A percentile compares a stretch with the other conserved stretches of the same genome.
Conservation (phyloP, 768 basidiomycete species). For the Filobasidium floriforme region DNA sequence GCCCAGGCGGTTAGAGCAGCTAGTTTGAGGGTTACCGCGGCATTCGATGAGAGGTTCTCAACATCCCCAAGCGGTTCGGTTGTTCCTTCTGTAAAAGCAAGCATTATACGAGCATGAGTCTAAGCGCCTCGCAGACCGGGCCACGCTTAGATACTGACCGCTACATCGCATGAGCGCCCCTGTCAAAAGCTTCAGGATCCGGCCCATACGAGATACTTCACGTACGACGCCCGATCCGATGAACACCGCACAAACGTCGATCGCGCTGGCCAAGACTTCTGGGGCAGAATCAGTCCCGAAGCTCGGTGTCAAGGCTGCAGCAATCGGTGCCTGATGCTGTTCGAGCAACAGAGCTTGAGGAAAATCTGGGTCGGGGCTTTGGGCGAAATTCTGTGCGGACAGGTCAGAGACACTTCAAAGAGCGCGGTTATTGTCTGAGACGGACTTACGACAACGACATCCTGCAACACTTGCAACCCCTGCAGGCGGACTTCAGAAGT, state of each 20-base stretch:
- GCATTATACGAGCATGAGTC: not conserved
- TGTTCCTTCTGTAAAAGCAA: not conserved
- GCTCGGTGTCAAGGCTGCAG: slow-evolving; percentile 90
- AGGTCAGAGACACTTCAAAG: not conserved
- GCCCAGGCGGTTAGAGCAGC: slow-evolving; percentile 94
- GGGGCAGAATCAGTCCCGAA: slow-evolving; percentile 93
- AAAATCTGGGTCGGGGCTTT: slow-evolving; percentile 83
- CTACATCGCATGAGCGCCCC: slow-evolving; percentile 82
- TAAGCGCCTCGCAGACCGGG: not conserved
- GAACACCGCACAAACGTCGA: slow-evolving; percentile 88
- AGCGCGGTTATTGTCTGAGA: not conserved
- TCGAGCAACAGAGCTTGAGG: slow-evolving; percentile 82
- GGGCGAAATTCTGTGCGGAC: slow-evolving; percentile 67
- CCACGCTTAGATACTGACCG: slow-evolving; percentile 50
- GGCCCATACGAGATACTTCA: slow-evolving; percentile 82
- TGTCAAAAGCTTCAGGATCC: slow-evolving; percentile 81
- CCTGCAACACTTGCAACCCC: slow-evolving; percentile 77
- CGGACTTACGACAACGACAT: slow-evolving; percentile 73
- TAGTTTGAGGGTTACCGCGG: slow-evolving; percentile 86
- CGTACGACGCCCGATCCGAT: slow-evolving; percentile 92
- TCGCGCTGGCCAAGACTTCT: slow-evolving; percentile 84
- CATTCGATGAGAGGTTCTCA: slow-evolving; percentile 81
- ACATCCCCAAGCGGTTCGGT: slow-evolving; percentile 66
- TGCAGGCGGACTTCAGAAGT: slow-evolving; percentile 90
- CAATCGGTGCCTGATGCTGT: slow-evolving; percentile 96